phyloP scores from a whole-genome alignment of 805 yeast genomes.

The Kodamaea lidongshanica region DNA sequence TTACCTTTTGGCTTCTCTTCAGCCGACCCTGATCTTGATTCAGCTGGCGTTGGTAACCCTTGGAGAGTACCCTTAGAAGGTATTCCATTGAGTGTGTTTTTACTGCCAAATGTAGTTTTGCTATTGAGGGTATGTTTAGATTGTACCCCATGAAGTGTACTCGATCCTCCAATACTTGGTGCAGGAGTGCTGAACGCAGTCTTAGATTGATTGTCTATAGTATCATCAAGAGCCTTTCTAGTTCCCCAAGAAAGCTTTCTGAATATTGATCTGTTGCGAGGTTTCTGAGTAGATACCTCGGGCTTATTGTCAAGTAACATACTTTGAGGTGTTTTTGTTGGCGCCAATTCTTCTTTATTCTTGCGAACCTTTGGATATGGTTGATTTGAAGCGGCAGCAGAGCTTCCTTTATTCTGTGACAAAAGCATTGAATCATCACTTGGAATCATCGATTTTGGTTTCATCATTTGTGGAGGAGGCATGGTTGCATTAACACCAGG shows the following conservation, averaged over 20 bases:
- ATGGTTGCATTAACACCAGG: slow-evolving; percentile 1
- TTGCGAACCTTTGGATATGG: slow-evolving; percentile 20
- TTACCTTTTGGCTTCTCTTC: slow-evolving; percentile 20
- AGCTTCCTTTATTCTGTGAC: slow-evolving; percentile 17
- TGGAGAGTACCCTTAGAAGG: too few species aligned
- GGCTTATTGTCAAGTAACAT: slow-evolving; percentile 31
- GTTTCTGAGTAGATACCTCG: slow-evolving; percentile 14
- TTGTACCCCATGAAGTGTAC: too few species aligned
- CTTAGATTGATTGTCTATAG: too few species aligned
- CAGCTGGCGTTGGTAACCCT: slow-evolving; percentile 8
- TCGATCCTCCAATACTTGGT: background rate
- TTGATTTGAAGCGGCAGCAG: slow-evolving; percentile 8
- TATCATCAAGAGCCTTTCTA: slow-evolving; percentile 32
- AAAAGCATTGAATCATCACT: slow-evolving; percentile 32
- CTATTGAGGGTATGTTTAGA: too few species aligned
- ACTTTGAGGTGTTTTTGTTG: slow-evolving; percentile 25
- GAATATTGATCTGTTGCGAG: slow-evolving; percentile 37
- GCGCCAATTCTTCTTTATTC: slow-evolving; percentile 15
- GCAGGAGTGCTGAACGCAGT: too few species aligned
- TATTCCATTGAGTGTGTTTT: too few species aligned
- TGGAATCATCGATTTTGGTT: slow-evolving; percentile 23
- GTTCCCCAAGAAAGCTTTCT: slow-evolving; percentile 48
- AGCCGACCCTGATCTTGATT: slow-evolving; percentile 21
- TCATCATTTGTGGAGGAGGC: slow-evolving; percentile 3
- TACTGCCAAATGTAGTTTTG: too few species aligned